These are phyloP conservation scores for Cylindrotheca closterium DNA, from an alignment of 108 stramenopile species.

Conservation along the genomic window DNA sequence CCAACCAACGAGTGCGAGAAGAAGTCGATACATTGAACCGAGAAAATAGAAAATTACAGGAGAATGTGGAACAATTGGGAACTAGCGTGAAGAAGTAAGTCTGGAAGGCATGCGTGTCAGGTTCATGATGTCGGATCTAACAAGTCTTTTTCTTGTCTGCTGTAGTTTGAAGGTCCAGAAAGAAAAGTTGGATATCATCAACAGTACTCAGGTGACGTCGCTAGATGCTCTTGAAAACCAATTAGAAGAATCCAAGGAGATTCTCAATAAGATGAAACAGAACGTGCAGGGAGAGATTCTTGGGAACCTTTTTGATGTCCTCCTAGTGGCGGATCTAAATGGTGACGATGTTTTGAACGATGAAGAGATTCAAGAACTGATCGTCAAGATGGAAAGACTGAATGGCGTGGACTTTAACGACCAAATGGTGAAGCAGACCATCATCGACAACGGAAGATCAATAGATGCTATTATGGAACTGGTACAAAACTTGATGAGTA, in stretches of 20 bases:
- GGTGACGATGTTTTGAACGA: conserved; percentile 36
- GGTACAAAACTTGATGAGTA: conserved; percentile 47
- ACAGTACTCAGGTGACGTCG: conserved; percentile 15
- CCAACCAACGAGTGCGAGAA: conserved; percentile 31
- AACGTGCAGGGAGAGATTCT: conserved; percentile 28
- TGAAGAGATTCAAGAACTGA: conserved; percentile 40
- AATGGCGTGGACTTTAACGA: conserved; percentile 37
- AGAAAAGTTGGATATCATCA: conserved; percentile 32
- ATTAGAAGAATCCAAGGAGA: conserved; percentile 32
- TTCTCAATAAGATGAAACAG: conserved; percentile 22
- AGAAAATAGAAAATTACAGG: conserved; percentile 31
- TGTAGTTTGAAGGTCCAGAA: conserved; percentile 30
- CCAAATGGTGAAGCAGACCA: conserved; percentile 8
- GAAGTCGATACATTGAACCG: conserved; percentile 34
- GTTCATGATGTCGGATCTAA: not conserved
- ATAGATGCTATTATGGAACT: conserved; percentile 63
- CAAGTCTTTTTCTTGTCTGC: not conserved
- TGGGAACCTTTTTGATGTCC: conserved; percentile 31
- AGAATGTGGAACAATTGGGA: conserved; percentile 21
- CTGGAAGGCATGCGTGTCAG: too few relatives aligned
- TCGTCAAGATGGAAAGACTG: conserved; percentile 22
- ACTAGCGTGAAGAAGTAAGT: conserved; percentile 30
- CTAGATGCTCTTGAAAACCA: conserved; percentile 40
- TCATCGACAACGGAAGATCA: conserved; percentile 35
- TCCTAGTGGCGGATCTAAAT: conserved; percentile 30